Base-by-base conservation (phyloP, 2,329 filamentous ascomycete genomes). In the Penicillium thymicola region DNA sequence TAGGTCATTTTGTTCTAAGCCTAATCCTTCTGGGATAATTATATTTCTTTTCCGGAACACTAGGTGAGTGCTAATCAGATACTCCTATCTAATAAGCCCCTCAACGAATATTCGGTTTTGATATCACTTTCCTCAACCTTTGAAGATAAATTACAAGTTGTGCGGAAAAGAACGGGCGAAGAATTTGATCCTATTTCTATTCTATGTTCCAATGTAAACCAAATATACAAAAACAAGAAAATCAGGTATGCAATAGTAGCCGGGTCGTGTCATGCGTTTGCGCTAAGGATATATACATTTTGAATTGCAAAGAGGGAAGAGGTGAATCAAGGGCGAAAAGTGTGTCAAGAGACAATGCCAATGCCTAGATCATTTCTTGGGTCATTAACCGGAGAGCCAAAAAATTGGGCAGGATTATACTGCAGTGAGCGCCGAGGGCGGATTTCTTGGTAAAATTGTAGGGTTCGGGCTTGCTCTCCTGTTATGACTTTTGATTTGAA, bases 241-340 rank as follows among this genome's bases (percentile, higher is more conserved):
- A 32, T 27, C 36, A 38, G 37, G 7, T 18, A 36, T 54, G 28
- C n/a, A 42, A 51, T 16, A 30, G 38, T 37, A 40, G 30, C 34
- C 23, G 50, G 40, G 30, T 65, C 60, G 43, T 65, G 45, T 42
- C 51, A 57, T 63, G 57, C 59, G 55, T 62, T 61, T 47, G 48
- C 51, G 58, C 52, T 62, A 60, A 59, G 38, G 36, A 54, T 66
- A 65, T 65, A 57, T 66, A 66, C 59, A 60, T 49, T 57, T 34
- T 36, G 14, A 36, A 45, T 34, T 48, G 28, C 42, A 54, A 41
- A 48, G n/a, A 21, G 47, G 32, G n/a, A 14, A 14, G 30, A 32
- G 30, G 30, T 13, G 30, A 32, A 32, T 6, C 30, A 32, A 32
- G 30, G 14, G 30, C 14, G 30, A 36, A 49, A 38, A 14, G 16